Percentiles rank a stretch among this genome's conserved stretches.
These are phyloP conservation scores for Monosporascus sp. DNA, from an alignment of 2,329 filamentous ascomycete genomes.

Conservation along the genomic window DNA sequence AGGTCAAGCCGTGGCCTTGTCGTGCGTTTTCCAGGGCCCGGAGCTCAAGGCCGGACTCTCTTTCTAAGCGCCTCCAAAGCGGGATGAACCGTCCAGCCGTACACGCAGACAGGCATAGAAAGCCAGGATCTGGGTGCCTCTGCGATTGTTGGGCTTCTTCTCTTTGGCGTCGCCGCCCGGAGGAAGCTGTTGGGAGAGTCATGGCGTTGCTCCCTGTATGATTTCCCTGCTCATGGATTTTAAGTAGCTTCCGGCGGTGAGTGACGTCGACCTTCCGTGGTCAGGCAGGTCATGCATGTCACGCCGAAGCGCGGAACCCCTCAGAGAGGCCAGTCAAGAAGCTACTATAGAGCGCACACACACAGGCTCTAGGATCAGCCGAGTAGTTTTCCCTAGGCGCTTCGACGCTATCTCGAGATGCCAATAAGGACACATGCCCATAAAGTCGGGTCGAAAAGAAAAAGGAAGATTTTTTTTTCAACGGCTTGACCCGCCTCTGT, in stretches of 20 bases:
- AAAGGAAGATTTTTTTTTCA: no score
- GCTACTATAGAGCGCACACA: conserved; percentile 35
- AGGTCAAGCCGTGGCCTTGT: conserved; percentile 50
- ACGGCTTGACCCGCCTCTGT: conserved; percentile 32
- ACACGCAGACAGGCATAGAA: conserved; percentile 39
- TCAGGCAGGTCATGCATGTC: conserved; percentile 14
- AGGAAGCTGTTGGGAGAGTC: conserved; percentile 13
- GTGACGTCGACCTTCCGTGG: conserved; percentile 47
- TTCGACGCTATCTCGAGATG: conserved; percentile 31
- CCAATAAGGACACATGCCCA: conserved; percentile 55
- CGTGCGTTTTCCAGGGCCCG: conserved; percentile 50
- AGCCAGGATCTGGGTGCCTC: conserved; percentile 39
- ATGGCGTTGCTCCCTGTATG: conserved; percentile 10
- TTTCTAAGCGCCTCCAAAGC: conserved; percentile 34
- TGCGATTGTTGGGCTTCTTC: conserved; percentile 4
- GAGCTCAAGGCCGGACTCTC: conserved; percentile 31
- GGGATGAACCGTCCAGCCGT: conserved; percentile 42
- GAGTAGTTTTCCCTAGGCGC: no score
- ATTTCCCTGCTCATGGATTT: conserved; percentile 32
- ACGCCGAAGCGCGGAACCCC: conserved; percentile 34
- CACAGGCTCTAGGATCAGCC: conserved; percentile 19
- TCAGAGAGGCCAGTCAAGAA: conserved; percentile 46
- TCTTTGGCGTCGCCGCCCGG: conserved; percentile 2
- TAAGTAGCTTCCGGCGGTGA: conserved; percentile 24
- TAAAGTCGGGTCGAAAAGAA: conserved; percentile 38